phyloP scores from a whole-genome alignment of 208 protist genomes.

The Crithidia thermophila region DNA sequence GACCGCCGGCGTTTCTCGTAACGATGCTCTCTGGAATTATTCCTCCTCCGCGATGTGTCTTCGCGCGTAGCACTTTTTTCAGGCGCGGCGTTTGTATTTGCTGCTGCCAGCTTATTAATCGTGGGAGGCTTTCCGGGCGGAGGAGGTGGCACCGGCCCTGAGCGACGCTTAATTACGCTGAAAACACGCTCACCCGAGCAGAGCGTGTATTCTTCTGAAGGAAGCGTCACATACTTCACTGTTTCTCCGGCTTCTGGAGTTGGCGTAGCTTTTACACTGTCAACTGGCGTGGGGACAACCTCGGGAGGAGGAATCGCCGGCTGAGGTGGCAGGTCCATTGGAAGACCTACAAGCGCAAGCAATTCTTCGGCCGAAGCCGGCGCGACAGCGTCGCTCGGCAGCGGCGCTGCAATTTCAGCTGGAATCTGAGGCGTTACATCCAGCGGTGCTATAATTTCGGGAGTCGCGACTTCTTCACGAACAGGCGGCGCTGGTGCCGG shows the following conservation, averaged over 20 bases:
- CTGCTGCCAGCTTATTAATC: constrained; percentile 26
- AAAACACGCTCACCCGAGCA: constrained; percentile 66
- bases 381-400: constrained; percentile 8
- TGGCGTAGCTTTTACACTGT: constrained; percentile 4
- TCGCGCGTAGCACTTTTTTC: background rate
- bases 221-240: constrained; percentile 50
- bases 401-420: background rate
- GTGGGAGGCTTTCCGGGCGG: constrained; percentile 66
- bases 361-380: constrained; percentile 55
- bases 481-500: no score
- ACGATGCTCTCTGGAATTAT: background rate
- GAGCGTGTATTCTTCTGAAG: constrained; percentile 78
- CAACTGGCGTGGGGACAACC: no score
- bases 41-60: background rate
- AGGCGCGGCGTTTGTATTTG: background rate
- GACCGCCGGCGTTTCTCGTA: constrained; percentile 5
- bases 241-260: constrained; percentile 19
- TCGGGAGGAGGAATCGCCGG: constrained; percentile 2
- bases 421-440: background rate
- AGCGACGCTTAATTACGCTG: constrained; percentile 57
- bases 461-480: no score
- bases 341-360: constrained; percentile 61
- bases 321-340: constrained; percentile 10
- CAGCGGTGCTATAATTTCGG: background rate
- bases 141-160: constrained; percentile 61